Evolutionary conservation across 2,329 filamentous ascomycete species (phyloP), one percentile per base, ranked within the genome.

Genomic region (Aspergillus hortae): DNA sequence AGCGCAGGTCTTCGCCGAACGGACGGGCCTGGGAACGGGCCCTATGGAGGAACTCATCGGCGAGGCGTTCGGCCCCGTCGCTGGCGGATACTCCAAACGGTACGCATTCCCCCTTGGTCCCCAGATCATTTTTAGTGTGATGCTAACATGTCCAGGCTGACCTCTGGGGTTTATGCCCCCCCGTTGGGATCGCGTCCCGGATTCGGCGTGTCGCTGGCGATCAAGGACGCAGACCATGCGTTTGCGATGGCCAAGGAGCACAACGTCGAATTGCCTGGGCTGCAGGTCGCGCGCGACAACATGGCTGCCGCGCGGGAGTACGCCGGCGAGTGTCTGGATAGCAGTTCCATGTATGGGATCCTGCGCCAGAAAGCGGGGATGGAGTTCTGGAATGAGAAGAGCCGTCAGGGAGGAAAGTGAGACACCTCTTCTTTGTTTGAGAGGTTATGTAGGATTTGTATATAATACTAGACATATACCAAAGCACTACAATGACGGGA

Each of bases 1-100:
- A 57, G 69, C 72, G 1, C 74, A 77, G 53, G 74, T 77, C 30
- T 76, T 77, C 49, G 74, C 74, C 14, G 74, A 77, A 53, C 70
- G 73, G 58, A 74, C 71, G 3, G 74, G 73, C 3, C 64, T 77
- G n/a, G 74, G 73, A 9, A 69, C 69, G 1, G 64, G 61, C 2
- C 64, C 67, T 3, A 70, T 76, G 64, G 73, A 76, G 53, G 69
- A 72, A 25, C 63, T 77, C 53, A 74, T 77, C 46, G 66, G 63
- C 0, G 70, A 74, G 43, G 72, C 70, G n/a, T 75, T 76, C 54
- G 74, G 73, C 4, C 66, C 71, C 25, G 69, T 75, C 17, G 64
- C 71, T 4, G 71, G 72, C 4, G 69, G 71, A 4, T 75, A 75
- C 54, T 75, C 73, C 1, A 73, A 72, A 57, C 61, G 69, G 70